Conservation (phyloP, 768 basidiomycete species). For the Pholiota molesta region DNA sequence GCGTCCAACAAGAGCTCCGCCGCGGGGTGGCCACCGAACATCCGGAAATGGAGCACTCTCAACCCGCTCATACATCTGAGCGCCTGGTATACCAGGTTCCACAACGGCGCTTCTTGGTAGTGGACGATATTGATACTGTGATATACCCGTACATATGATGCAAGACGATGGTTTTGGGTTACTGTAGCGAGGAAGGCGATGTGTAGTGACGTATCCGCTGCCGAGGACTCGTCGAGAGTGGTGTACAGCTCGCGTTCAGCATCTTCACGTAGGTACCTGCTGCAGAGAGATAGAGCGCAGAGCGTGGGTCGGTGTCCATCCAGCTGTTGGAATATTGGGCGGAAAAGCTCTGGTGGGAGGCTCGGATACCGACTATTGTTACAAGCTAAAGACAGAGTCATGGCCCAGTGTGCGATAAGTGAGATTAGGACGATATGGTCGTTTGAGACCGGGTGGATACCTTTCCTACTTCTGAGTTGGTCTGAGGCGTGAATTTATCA, state of each 20-base stretch:
- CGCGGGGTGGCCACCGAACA: slow-evolving; percentile 13
- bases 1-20: slow-evolving; percentile 6
- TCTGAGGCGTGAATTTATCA: neutral
- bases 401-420: neutral
- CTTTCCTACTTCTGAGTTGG: neutral
- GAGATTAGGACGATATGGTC: neutral
- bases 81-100: slow-evolving; percentile 9
- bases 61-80: slow-evolving; percentile 11
- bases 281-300: neutral
- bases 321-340: slow-evolving; percentile 13
- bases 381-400: neutral
- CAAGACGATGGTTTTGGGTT: slow-evolving; percentile 8
- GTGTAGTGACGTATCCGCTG: slow-evolving; percentile 10
- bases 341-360: slow-evolving; percentile 20
- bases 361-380: neutral
- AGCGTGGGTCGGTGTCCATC: slow-evolving; percentile 6
- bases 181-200: slow-evolving; percentile 16
- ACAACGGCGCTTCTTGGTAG: slow-evolving; percentile 13
- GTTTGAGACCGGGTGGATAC: no score
- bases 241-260: slow-evolving; percentile 13
- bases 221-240: neutral
- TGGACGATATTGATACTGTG: slow-evolving; percentile 12
- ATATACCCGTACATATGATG: slow-evolving; percentile 9
- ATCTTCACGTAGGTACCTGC: slow-evolving; percentile 9
- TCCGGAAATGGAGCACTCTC: slow-evolving; percentile 9